Evolutionary conservation across 345 rosid species (phyloP), one percentile per base, ranked within the genome.

Genomic region (Mangifera indica): DNA sequence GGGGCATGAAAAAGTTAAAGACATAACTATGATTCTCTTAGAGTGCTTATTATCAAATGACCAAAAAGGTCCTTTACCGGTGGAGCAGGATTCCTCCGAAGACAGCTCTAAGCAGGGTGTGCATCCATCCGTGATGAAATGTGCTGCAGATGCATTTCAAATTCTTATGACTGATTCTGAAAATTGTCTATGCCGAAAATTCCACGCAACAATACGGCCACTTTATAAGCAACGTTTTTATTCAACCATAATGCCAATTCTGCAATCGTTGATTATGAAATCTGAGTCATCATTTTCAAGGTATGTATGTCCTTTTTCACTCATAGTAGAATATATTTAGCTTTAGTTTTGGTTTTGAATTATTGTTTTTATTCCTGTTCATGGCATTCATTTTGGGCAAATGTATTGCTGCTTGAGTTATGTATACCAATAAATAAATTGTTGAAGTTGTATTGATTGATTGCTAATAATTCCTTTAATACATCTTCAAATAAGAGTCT

Each of bases 151-250:
- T 78, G 91, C 97, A 37, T 95, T 92, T 80, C 85, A 71, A 63
- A 84, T 87, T 80, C 85, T 95, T 55, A 82, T 92, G 78, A 75
- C 87, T 79, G 98, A 95, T 79, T 88, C 96, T 29, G 91, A 79
- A 77, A 77, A 65, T 79, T 90, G 92, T 75, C 83, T 95, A 69
- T 87, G 81, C 79, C 83, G 84, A 70, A 84, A 86, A 65, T 84
- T 86, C 73, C 92, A 92, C 81, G 91, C 99, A 63, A 83, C 81
- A 49, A 70, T 88, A 80, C 84, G 91, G 34, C 98, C 97, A n/a
- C 96, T 95, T 53, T 89, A 92, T 77, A 95, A 89, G 87, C 99
- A 95, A 74, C 85, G 96, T 2, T 91, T 85, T 72, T 95, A 87
- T 84, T 91, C 88, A 44, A 80, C 77, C 72, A 75, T 85, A 69